Conservation (phyloP, 306 rosid genomes). For the Begonia fuchsioides region DNA sequence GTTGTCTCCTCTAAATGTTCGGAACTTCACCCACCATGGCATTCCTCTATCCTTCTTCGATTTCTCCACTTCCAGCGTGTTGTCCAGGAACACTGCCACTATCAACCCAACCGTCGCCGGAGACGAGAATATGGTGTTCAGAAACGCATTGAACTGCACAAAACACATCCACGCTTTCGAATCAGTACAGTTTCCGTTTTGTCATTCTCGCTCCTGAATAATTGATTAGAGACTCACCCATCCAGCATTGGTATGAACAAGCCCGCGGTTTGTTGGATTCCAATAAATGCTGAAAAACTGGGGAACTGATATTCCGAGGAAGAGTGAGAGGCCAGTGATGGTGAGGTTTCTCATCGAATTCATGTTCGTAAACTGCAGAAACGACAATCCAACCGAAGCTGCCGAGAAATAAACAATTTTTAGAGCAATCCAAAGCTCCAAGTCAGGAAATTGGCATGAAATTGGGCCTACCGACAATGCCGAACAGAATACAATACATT, state of each 20-base stretch:
- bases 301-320: slow-evolving; percentile 87
- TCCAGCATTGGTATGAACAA: slow-evolving; percentile 73
- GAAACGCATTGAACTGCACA: slow-evolving; percentile 84
- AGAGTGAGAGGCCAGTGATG: slow-evolving; percentile 69
- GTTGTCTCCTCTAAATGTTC: slow-evolving; percentile 84
- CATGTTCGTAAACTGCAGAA: slow-evolving; percentile 94
- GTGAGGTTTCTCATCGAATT: slow-evolving; percentile 92
- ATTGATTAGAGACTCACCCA: slow-evolving; percentile 46
- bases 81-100: slow-evolving; percentile 85
- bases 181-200: not conserved
- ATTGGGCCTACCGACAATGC: slow-evolving; percentile 64
- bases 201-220: too few relatives aligned
- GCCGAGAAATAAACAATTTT: slow-evolving; percentile 13
- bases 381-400: slow-evolving; percentile 89
- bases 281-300: slow-evolving; percentile 64
- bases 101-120: slow-evolving; percentile 72
- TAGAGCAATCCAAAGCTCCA: too few relatives aligned
- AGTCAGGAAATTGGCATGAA: too few relatives aligned
- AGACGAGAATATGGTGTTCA: slow-evolving; percentile 77
- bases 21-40: slow-evolving; percentile 99
- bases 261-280: slow-evolving; percentile 46
- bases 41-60: slow-evolving; percentile 87
- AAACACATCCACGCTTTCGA: not conserved
- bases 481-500: slow-evolving; percentile 69
- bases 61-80: slow-evolving; percentile 75